Conservation (phyloP, 2,329 filamentous ascomycete species). For the Nannizziopsis arthrosporioides region DNA sequence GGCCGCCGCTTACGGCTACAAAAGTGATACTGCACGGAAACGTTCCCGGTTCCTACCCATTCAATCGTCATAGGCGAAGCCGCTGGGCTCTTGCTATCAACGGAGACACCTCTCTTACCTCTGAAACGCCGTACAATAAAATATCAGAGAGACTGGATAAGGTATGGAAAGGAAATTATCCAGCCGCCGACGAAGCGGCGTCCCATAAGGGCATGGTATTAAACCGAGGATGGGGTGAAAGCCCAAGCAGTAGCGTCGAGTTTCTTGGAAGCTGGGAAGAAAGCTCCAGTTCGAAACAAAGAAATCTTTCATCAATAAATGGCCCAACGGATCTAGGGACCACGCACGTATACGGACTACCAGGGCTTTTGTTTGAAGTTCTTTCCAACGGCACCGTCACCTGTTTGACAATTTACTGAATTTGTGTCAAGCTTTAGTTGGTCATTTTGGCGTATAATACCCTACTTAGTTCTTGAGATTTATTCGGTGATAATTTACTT, state of each 20-base stretch:
- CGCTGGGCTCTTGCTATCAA: conserved; percentile 62
- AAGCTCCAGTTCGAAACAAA: conserved; percentile 38
- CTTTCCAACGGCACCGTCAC: conserved; percentile 84
- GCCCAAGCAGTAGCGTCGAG: conserved; percentile 79
- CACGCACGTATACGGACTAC: conserved; percentile 85
- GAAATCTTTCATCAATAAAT: conserved; percentile 34
- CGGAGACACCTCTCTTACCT: conserved; percentile 44
- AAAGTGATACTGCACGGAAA: conserved; percentile 94
- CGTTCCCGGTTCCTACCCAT: conserved; percentile 88
- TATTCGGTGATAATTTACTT: too few relatives aligned
- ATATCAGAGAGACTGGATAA: conserved; percentile 58
- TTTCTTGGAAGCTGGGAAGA: conserved; percentile 80
- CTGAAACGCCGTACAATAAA: conserved; percentile 65
- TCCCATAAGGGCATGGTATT: conserved; percentile 62
- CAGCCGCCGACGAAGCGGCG: conserved; percentile 42
- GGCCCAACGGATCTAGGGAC: conserved; percentile 48
- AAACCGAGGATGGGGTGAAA: conserved; percentile 83
- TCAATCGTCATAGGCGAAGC: conserved; percentile 83
- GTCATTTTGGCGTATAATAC: background rate
- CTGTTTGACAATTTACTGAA: conserved; percentile 74
- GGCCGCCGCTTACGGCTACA: conserved; percentile 66
- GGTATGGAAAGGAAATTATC: conserved; percentile 58
- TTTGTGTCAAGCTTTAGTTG: background rate
- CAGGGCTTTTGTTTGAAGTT: conserved; percentile 89
- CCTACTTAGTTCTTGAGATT: too few relatives aligned